A percentile compares a stretch with the other conserved stretches of the same genome.
Conservation (phyloP, 768 basidiomycete species). For the Tylopilus sp. region DNA sequence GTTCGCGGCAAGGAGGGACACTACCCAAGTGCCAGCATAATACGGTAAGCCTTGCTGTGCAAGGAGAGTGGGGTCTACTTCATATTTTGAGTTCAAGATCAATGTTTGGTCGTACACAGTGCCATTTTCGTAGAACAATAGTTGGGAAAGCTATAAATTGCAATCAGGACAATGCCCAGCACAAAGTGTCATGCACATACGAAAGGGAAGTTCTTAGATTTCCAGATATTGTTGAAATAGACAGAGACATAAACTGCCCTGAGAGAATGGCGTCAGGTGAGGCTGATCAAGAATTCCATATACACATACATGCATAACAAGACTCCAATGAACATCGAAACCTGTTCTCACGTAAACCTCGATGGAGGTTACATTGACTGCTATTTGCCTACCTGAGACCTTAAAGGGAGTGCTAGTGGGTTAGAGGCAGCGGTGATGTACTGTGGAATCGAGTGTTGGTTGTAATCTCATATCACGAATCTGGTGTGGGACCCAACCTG, state of each 20-base stretch:
- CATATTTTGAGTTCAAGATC: not conserved
- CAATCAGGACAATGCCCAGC: not conserved
- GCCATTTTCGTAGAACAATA: not conserved
- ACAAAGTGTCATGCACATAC: conserved; percentile 15
- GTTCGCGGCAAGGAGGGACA: conserved; percentile 18
- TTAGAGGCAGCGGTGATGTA: conserved; percentile 32
- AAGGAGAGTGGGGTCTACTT: conserved; percentile 46
- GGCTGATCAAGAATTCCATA: not conserved
- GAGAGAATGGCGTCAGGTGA: conserved; percentile 5
- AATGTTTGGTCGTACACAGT: not conserved
- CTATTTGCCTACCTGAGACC: conserved; percentile 37
- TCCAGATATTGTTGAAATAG: conserved; percentile 53
- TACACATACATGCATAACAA: conserved; percentile 47
- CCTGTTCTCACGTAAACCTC: conserved; percentile 9
- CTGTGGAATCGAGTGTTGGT: conserved; percentile 3
- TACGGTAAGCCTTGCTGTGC: conserved; percentile 37
- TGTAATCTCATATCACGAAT: not conserved
- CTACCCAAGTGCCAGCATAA: conserved; percentile 28
- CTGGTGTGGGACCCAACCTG: conserved; percentile 36
- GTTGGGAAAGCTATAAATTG: not conserved
- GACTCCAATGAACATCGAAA: conserved; percentile 48
- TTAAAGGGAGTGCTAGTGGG: conserved; percentile 52
- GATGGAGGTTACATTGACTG: not conserved
- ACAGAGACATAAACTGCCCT: conserved; percentile 33
- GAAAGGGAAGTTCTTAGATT: conserved; percentile 59